Percentiles rank a stretch among this genome's conserved stretches.
These are phyloP conservation scores for Allium fistulosum DNA, from an alignment of 106 monocot genomes.

Conservation along the genomic window DNA sequence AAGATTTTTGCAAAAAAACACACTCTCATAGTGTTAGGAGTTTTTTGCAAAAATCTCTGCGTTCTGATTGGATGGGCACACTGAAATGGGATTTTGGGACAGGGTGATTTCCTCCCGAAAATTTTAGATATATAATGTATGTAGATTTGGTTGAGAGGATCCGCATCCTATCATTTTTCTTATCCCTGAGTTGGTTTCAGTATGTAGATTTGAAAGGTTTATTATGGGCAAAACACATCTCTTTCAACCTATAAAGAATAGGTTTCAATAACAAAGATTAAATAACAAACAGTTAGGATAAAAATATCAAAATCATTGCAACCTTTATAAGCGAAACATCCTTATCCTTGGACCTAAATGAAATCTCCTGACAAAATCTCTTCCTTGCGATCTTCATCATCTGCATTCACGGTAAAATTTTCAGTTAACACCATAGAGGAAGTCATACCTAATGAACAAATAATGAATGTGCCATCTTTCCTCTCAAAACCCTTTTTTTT, in stretches of 20 bases:
- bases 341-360: conserved; percentile 29
- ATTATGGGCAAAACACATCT: neutral
- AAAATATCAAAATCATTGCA: no score
- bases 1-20: no score
- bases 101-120: no score
- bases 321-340: conserved; percentile 64
- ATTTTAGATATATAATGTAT: no score
- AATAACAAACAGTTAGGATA: no score
- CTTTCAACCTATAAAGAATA: neutral
- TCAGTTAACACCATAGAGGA: neutral
- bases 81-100: no score
- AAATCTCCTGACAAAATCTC: conserved; percentile 46
- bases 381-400: conserved; percentile 39
- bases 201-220: neutral
- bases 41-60: no score
- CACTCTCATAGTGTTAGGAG: no score
- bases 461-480: neutral
- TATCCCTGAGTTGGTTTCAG: neutral
- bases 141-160: no score
- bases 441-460: neutral
- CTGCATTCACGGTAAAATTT: conserved; percentile 16
- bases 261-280: no score
- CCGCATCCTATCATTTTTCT: no score
- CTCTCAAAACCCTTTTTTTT: neutral
- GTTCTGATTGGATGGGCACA: no score